phyloP scores from a whole-genome alignment of 2,329 filamentous ascomycete genomes.

The Clonostachys sp. region DNA sequence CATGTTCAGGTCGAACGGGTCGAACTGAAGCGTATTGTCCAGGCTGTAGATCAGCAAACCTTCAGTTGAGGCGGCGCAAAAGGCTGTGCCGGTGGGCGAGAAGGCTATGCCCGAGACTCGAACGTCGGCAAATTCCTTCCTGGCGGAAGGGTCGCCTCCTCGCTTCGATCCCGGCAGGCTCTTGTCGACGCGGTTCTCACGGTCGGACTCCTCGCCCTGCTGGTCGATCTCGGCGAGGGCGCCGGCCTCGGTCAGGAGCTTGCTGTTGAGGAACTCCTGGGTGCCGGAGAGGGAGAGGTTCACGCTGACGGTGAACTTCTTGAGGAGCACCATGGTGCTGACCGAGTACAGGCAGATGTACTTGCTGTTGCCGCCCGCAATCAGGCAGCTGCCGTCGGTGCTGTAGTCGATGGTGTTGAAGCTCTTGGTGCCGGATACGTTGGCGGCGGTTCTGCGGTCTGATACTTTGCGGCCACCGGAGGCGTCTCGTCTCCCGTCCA shows the following conservation, averaged over 20 bases:
- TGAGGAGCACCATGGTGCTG: slow-evolving; percentile 81
- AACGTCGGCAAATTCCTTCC: slow-evolving; percentile 75
- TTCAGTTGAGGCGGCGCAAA: slow-evolving; percentile 93
- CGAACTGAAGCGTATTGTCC: slow-evolving; percentile 79
- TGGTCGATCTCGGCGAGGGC: slow-evolving; percentile 82
- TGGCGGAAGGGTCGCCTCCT: slow-evolving; percentile 73
- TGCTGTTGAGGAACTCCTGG: slow-evolving; percentile 95
- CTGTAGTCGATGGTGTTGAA: slow-evolving; percentile 89
- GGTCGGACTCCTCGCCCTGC: slow-evolving; percentile 81
- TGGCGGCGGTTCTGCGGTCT: slow-evolving; percentile 87
- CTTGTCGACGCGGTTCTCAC: slow-evolving; percentile 76
- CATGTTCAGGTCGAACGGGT: slow-evolving; percentile 94
- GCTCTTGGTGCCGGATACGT: slow-evolving; percentile 82
- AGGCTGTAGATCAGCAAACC: slow-evolving; percentile 91
- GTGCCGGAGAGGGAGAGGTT: slow-evolving; percentile 96
- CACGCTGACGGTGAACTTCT: slow-evolving; percentile 92
- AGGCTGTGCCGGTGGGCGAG: slow-evolving; percentile 81
- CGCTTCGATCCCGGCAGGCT: slow-evolving; percentile 82
- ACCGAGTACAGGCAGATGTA: slow-evolving; percentile 98
- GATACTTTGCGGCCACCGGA: slow-evolving; percentile 86
- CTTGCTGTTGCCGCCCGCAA: slow-evolving; percentile 95
- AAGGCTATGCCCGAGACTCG: slow-evolving; percentile 82
- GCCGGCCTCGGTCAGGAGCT: slow-evolving; percentile 84
- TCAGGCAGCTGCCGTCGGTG: slow-evolving; percentile 82
- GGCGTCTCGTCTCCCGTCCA: slow-evolving; percentile 88